phyloP scores from a whole-genome alignment of 371 early-diverging fungal species.

The Actinomortierella ambigua region DNA sequence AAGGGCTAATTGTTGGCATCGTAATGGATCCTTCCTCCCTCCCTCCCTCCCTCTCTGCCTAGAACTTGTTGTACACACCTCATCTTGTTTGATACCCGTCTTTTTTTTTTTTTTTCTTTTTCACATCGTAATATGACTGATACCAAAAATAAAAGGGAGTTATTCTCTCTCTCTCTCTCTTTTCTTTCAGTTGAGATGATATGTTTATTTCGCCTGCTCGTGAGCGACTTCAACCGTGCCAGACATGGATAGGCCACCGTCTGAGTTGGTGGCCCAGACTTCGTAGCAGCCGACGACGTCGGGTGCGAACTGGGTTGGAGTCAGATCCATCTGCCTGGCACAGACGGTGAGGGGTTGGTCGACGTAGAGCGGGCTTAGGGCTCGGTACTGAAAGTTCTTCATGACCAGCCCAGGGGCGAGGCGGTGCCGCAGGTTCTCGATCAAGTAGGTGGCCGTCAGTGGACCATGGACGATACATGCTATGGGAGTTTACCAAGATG shows the following conservation, averaged over 20 bases:
- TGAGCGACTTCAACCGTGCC: constrained; percentile 56
- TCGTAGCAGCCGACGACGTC: constrained; percentile 55
- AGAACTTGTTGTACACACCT: too few species aligned
- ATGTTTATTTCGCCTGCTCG: not conserved
- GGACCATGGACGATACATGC: constrained; percentile 87
- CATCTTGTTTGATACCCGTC: too few species aligned
- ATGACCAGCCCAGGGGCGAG: constrained; percentile 38
- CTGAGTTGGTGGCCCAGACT: constrained; percentile 72
- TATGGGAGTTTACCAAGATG: constrained; percentile 8
- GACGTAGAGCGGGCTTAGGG: constrained; percentile 69
- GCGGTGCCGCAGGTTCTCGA: constrained; percentile 60
- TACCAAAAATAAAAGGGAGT: too few species aligned
- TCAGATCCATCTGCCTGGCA: constrained; percentile 45
- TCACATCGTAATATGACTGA: not conserved
- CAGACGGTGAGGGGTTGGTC: constrained; percentile 57
- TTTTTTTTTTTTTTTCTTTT: not conserved
- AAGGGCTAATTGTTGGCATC: not conserved
- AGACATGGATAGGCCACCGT: constrained; percentile 73
- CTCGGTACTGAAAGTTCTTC: constrained; percentile 70
- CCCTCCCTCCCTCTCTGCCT: too few species aligned
- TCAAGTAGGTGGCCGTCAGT: constrained; percentile 73
- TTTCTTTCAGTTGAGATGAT: not conserved
- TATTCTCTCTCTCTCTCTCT: not conserved
- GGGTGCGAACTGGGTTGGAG: constrained; percentile 27
- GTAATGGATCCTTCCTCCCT: too few species aligned